A percentile compares a stretch with the other conserved stretches of the same genome.
These are phyloP conservation scores for Dioscorea dumetorum DNA, from an alignment of 106 monocot genomes.

Conservation along the genomic window DNA sequence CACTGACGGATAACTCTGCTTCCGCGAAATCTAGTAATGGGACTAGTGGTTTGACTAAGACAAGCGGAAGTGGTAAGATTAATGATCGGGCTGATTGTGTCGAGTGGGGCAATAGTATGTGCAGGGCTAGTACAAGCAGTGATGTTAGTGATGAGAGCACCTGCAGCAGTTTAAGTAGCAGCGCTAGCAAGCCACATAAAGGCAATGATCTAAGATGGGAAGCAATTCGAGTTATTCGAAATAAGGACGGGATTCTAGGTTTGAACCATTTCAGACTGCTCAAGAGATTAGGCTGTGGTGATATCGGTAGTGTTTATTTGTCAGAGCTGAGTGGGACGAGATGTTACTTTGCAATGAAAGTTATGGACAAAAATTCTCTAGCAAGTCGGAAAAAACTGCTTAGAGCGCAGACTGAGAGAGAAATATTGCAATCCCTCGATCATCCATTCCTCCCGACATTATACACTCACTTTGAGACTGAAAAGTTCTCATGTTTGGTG, in stretches of 20 bases:
- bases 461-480: slow-evolving; percentile 17
- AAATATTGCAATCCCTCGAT: slow-evolving; percentile 16
- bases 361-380: slow-evolving; percentile 15
- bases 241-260: slow-evolving; percentile 8
- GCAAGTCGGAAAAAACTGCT: slow-evolving; percentile 11
- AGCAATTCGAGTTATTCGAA: slow-evolving; percentile 13
- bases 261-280: slow-evolving; percentile 17
- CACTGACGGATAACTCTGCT: slow-evolving; percentile 5
- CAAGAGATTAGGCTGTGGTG: slow-evolving; percentile 15
- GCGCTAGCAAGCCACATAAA: slow-evolving; percentile 15
- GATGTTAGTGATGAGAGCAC: slow-evolving; percentile 20
- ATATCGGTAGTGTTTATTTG: slow-evolving; percentile 17
- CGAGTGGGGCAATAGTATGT: slow-evolving; percentile 16
- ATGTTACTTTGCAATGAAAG: slow-evolving; percentile 19
- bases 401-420: slow-evolving; percentile 14
- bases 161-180: slow-evolving; percentile 14
- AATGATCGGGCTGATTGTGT: slow-evolving; percentile 13
- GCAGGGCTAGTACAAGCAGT: slow-evolving; percentile 17
- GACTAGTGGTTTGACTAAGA: slow-evolving; percentile 3
- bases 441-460: slow-evolving; percentile 17
- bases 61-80: slow-evolving; percentile 10
- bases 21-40: slow-evolving; percentile 14
- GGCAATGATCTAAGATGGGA: slow-evolving; percentile 20
- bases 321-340: slow-evolving; percentile 16
- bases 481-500: slow-evolving; percentile 20